Evolutionary conservation across 2,329 filamentous ascomycete genomes (phyloP), one percentile per base, ranked within the genome.

Genomic region (Pochonia chlamydosporia): DNA sequence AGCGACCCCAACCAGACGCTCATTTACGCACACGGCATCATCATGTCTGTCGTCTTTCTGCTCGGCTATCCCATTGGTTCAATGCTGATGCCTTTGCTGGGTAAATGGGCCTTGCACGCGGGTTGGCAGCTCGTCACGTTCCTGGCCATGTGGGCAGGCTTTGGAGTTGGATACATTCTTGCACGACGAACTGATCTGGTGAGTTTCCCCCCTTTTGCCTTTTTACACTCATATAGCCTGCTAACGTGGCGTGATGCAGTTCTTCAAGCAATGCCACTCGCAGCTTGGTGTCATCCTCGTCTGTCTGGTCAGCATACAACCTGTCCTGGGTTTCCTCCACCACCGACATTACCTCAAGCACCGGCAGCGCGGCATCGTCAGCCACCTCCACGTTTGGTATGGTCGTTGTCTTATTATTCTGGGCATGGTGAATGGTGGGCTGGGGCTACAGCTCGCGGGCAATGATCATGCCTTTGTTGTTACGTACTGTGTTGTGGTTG

Each of bases 391-490:
- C 58, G 75, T 83, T 54, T 85, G 79, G 79, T 81, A 74, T 56
- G 82, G 82, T 11, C 74, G 82, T 16, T 55, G 66, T 2, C 61
- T 85, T 37, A 76, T 86, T 52, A 47, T 77, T 16, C 59, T 84
- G 3, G 82, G 79, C 23, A 69, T 84, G 39, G 60, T 85, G 54
- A 85, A 85, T 55, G 82, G 82, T 47, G 82, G 81, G 0, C 62
- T 85, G 4, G 82, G 82, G 3, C 64, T 86, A 24, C 51, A 73
- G 52, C 66, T 82, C 14, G 69, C 76, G 1, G 52, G 55, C 14
- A 69, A 72, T 1, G 53, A 63, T 1, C 62, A 51, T 3, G 56
- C 60, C 10, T 72, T 74, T 39, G 61, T 76, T 44, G 71, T 79
- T 41, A 76, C 74, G 0, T 85, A 84, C 60, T 63, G 72, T 0